Base-by-base conservation (phyloP, 257 asterid species). In the Mentha longifolia region DNA sequence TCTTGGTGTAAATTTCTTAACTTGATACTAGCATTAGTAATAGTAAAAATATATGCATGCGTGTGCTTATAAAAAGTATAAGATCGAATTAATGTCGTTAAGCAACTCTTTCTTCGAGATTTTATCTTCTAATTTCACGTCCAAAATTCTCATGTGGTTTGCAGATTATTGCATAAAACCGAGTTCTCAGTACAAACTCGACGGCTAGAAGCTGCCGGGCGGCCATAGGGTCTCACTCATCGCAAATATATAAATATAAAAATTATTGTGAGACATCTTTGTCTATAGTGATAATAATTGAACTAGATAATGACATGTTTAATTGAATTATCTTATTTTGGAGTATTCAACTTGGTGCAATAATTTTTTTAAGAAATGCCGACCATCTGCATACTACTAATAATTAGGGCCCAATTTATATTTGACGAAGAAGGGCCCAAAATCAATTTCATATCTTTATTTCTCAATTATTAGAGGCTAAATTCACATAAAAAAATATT, bases 241-340 rank as follows among this genome's bases (percentile, higher is more conserved):
- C 25, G 25, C 1, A 22, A 22, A 39, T 9, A 39, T 39, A 39
- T 6, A 39, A 39, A 39, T 11, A 16, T n/a, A 10, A 11, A 19
- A 3, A 11, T 9, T 5, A 17, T n/a, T 8, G 20, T 12, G 10
- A 8, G 7, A 50, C 25, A 6, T 37, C 42, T 71, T 4, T 47
- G 43, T 61, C 9, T 11, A 37, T 42, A n/a, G 59, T 54, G 41
- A 28, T 28, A 28, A 73, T 63, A 41, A 37, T 43, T 54, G 55
- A 54, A 19, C 22, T 30, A 51, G 22, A 52, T 41, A 3, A 39
- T 52, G 33, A 41, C 6, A n/a, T 35, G 30, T 37, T 16, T 63
- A 31, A 65, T 31, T 56, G 61, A 45, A 43, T 55, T 3, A n/a
- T 62, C 8, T 54, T 42, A 17, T 46, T 17, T n/a, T n/a, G n/a